Evolutionary conservation across 225 moss, liverwort and hornwort genomes (phyloP), one percentile per base, ranked within the genome.

Genomic region (Pseudoscleropodium purum): DNA sequence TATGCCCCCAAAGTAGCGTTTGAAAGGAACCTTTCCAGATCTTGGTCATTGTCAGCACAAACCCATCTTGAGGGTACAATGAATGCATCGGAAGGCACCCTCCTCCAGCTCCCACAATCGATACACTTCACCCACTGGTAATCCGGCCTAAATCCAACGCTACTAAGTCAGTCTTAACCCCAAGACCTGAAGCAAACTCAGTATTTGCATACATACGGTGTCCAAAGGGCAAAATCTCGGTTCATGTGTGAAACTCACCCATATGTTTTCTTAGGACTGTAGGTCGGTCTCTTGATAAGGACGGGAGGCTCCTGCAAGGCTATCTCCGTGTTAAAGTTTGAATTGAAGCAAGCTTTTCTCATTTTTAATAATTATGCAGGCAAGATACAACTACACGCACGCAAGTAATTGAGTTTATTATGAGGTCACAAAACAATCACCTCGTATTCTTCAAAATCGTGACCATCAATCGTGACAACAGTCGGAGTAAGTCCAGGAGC

Each of bases 401-500:
- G 23, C 19, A 66, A 39, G 14, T 65, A 37, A 49, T 52, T 37
- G 77, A 41, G 54, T 60, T 51, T 9, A 41, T 81, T 60, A 60
- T 39, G 26, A 76, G 72, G 45, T 83, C 70, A 72, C 87, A 64
- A 69, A 68, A 68, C 52, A 37, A 79, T 91, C 87, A 97, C 99
- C 96, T 96, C 92, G 29, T 96, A 99, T 91, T 99, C 99, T 94
- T 99, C 99, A 91, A 99, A 99, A 47, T 99, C 99, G 69, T 97
- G 97, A 88, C 97, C 99, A 77, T 97, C 97, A 81, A 99, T 93
- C 54, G 92, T 94, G 83, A 99, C 96, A 86, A 99, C 87, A 69
- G 93, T 95, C 30, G 99, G 97, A 52, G 92, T 89, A 90, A 93
- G 92, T 84, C 96, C 97, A 67, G 96, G 99, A 77, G 97, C 95